Conservation (phyloP, 495 filamentous ascomycete genomes). For the Daldinia grandis region DNA sequence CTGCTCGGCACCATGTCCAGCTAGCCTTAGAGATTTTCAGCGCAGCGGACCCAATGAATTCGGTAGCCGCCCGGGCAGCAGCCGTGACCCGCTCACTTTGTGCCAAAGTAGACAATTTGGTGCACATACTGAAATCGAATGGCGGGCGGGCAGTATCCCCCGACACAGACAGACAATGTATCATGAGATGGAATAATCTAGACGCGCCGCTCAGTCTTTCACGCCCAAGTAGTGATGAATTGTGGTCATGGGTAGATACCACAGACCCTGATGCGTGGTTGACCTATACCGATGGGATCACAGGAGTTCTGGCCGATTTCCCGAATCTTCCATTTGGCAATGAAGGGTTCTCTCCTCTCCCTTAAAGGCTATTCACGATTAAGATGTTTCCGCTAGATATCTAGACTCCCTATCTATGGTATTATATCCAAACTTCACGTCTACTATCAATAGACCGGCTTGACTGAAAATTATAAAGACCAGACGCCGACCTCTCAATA, state of each 20-base stretch:
- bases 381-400: background rate
- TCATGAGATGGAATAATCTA: background rate
- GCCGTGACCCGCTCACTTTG: conserved; percentile 19
- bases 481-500: background rate
- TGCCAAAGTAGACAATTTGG: conserved; percentile 23
- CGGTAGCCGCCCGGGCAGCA: conserved; percentile 7
- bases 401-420: background rate
- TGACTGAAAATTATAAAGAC: background rate
- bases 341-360: conserved; percentile 20
- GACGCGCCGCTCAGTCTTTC: background rate
- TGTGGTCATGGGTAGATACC: conserved; percentile 27
- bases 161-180: background rate
- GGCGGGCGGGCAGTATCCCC: background rate
- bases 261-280: conserved; percentile 23
- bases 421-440: background rate
- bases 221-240: conserved; percentile 17
- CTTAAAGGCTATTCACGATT: background rate
- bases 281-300: conserved; percentile 27
- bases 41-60: conserved; percentile 20
- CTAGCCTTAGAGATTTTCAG: conserved; percentile 24
- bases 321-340: conserved; percentile 23
- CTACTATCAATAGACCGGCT: background rate
- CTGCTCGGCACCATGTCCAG: conserved; percentile 11
- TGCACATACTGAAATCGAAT: conserved; percentile 22
- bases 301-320: conserved; percentile 27